These are phyloP conservation scores for Eremothecium sinecaudum DNA, from an alignment of 1,139 yeast species.

Conservation along the genomic window DNA sequence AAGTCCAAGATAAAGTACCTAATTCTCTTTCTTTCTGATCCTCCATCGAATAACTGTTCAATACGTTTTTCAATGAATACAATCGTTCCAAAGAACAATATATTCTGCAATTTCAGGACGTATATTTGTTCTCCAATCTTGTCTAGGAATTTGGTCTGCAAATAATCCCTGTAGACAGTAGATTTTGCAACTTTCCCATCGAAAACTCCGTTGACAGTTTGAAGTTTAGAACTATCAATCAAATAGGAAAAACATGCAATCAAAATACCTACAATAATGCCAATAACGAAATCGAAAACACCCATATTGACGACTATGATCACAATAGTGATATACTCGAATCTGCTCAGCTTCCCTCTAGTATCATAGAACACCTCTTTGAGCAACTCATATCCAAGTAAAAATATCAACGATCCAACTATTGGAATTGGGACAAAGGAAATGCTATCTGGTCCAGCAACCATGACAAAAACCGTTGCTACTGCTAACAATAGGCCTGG, in stretches of 20 bases:
- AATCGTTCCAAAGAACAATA: slow-evolving; percentile 88
- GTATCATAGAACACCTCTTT: slow-evolving; percentile 85
- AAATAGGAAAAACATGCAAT: slow-evolving; percentile 89
- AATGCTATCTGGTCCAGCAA: slow-evolving; percentile 84
- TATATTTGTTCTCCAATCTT: slow-evolving; percentile 89
- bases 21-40: slow-evolving; percentile 34
- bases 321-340: slow-evolving; percentile 76
- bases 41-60: slow-evolving; percentile 47
- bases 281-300: slow-evolving; percentile 85
- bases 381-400: slow-evolving; percentile 81
- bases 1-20: slow-evolving; percentile 78
- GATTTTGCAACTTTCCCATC: slow-evolving; percentile 87
- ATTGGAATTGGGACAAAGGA: slow-evolving; percentile 93
- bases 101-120: slow-evolving; percentile 77
- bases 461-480: slow-evolving; percentile 73
- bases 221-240: slow-evolving; percentile 77
- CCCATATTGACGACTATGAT: slow-evolving; percentile 92
- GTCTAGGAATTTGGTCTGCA: slow-evolving; percentile 74
- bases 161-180: slow-evolving; percentile 84
- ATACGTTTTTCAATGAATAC: slow-evolving; percentile 79
- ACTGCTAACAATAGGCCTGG: slow-evolving; percentile 82
- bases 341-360: slow-evolving; percentile 58
- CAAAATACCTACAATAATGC: slow-evolving; percentile 81
- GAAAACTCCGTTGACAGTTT: slow-evolving; percentile 72
- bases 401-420: slow-evolving; percentile 83